phyloP scores from a whole-genome alignment of 345 rosid species.

The Eucalyptus cloeziana region DNA sequence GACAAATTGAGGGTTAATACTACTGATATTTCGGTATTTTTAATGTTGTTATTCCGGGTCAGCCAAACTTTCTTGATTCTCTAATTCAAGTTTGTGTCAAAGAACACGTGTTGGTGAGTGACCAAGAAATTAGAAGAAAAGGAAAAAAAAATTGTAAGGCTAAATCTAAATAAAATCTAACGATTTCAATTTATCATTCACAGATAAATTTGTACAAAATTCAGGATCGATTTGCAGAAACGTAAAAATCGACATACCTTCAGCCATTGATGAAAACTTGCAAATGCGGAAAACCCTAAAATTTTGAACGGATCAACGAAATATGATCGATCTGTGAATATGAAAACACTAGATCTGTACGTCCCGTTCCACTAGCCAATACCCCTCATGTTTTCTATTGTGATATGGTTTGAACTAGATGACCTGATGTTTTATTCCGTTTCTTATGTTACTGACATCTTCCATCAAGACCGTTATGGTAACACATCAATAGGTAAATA shows the following conservation, averaged over 20 bases:
- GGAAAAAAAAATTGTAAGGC: no score
- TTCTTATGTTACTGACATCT: fast-evolving
- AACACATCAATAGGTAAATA: no score
- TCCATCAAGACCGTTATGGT: no score
- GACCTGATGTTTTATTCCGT: fast-evolving
- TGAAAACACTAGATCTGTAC: fast-evolving
- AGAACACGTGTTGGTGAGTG: neutral
- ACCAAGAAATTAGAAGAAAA: neutral
- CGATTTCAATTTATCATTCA: no score
- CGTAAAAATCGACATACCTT: no score
- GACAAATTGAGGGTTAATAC: neutral
- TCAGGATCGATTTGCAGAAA: fast-evolving
- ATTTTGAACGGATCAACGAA: no score
- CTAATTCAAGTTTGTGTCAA: neutral
- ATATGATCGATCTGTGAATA: fast-evolving
- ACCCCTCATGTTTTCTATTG: no score
- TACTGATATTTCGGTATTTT: neutral
- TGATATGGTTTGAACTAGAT: no score
- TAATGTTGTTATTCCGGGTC: neutral
- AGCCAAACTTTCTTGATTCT: neutral
- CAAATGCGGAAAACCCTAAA: no score
- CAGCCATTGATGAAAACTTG: fast-evolving
- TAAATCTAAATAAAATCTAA: no score
- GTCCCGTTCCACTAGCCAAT: fast-evolving
- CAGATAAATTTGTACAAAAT: no score